These are phyloP conservation scores for Coix lacrymajobi DNA, from an alignment of 176 grass and related monocot genomes.

Conservation along the genomic window DNA sequence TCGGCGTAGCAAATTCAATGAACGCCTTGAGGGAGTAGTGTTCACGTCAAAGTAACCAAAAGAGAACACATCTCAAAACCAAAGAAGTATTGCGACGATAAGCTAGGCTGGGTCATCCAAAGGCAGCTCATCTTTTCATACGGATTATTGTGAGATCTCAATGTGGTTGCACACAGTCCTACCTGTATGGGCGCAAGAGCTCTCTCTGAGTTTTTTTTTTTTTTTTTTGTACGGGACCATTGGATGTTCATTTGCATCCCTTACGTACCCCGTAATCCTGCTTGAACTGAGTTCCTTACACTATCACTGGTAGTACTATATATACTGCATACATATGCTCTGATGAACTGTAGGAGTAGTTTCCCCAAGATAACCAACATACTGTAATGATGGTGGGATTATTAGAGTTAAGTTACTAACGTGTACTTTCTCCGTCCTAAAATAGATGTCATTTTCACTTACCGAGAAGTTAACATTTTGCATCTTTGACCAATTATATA, in stretches of 20 bases:
- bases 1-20: constrained; percentile 29
- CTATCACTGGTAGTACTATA: not conserved
- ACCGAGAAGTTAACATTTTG: too few species aligned
- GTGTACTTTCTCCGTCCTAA: too few species aligned
- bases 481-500: too few species aligned
- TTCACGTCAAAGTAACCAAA: constrained; percentile 39
- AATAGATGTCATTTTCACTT: too few species aligned
- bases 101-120: constrained; percentile 18
- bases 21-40: constrained; percentile 35
- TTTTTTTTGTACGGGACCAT: not conserved
- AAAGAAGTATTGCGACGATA: constrained; percentile 14
- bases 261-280: not conserved
- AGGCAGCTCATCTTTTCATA: constrained; percentile 45
- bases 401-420: not conserved
- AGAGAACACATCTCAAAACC: constrained; percentile 21
- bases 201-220: not conserved
- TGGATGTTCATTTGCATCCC: not conserved
- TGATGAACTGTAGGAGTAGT: not conserved
- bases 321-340: not conserved
- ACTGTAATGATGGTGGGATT: constrained; percentile 28
- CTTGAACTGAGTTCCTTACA: not conserved
- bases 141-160: constrained; percentile 52
- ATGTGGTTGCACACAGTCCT: constrained; percentile 31
- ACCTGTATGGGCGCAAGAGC: constrained; percentile 23
- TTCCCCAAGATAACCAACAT: constrained; percentile 28